Evolutionary conservation across 2,329 filamentous ascomycete species (phyloP), one percentile per base, ranked within the genome.

Genomic region (Ceratocystis albifundus): DNA sequence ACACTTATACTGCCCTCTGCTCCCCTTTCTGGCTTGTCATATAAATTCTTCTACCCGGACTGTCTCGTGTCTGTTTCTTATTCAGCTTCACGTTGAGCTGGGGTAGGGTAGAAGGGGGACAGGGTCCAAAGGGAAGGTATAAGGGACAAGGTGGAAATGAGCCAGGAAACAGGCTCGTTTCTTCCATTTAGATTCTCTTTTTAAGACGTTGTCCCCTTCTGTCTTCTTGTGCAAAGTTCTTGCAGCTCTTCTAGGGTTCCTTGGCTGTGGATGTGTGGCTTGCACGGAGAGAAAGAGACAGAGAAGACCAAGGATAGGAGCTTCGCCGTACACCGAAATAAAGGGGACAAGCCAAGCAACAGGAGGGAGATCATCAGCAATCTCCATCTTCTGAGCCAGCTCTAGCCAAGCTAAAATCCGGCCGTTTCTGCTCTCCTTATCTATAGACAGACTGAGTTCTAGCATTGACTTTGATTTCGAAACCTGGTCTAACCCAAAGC

Each of bases 41-140:
- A 32, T n/a, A 8, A 20, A 57, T 57, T 57, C 53, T 30, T 57
- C 0, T 57, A 32, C 25, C 30, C 25, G 30, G 53, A 57, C 20
- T 57, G 53, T 57, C 53, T 57, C 53, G 53, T 30, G 53, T 57
- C 25, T 57, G 53, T 57, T 57, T 57, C 53, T 57, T 57, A 2
- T 57, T 57, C 53, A 57, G 25, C 53, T 57, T 57, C 53, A 57
- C 17, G 22, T n/a, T 20, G 28, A 32, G 20, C 22, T 15, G 22
- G 22, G 53, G 8, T 12, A 15, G 53, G 53, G 22, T 4, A 55
- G 50, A 10, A 25, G 50, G 20, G 25, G 50, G 22, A 25, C 12
- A 25, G 30, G 25, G 50, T 15, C 20, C 22, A 6, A 28, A 57
- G 17, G 22, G 28, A 28, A 30, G 28, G 53, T 25, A 57, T n/a